These are phyloP conservation scores for Venturia pyrina DNA, from an alignment of 2,329 filamentous ascomycete genomes.

Conservation along the genomic window DNA sequence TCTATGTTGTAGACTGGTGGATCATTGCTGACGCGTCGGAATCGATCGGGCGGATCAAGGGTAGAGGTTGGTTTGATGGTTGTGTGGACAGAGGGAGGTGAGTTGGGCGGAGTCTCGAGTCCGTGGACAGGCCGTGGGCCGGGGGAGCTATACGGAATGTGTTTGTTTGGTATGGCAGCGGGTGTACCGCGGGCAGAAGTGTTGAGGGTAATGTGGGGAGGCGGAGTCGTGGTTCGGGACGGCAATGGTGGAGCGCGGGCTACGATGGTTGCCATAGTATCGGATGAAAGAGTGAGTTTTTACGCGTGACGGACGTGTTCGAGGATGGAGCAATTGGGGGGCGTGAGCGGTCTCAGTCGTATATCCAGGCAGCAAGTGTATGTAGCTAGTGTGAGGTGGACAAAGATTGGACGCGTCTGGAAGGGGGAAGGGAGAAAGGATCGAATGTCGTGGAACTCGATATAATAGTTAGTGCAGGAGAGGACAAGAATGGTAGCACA, in stretches of 20 bases:
- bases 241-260: constrained; percentile 8
- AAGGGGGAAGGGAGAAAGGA: not conserved
- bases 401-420: not conserved
- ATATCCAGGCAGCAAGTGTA: not conserved
- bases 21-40: constrained; percentile 43
- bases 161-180: constrained; percentile 70
- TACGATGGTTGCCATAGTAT: constrained; percentile 10
- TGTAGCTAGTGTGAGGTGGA: not conserved
- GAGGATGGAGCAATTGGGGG: not conserved
- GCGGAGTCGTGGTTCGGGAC: constrained; percentile 5
- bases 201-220: constrained; percentile 43
- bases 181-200: constrained; percentile 45
- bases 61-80: constrained; percentile 35
- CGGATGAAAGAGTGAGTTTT: too few species aligned
- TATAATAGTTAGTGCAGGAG: not conserved
- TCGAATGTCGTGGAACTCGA: not conserved
- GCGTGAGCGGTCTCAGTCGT: not conserved
- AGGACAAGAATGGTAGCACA: not conserved
- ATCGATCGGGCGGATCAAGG: constrained; percentile 62
- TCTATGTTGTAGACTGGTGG: constrained; percentile 64
- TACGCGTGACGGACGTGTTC: not conserved
- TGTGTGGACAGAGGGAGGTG: constrained; percentile 16
- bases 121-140: constrained; percentile 50
- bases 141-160: constrained; percentile 79
- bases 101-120: constrained; percentile 33